A percentile compares a stretch with the other conserved stretches of the same genome.
These are phyloP conservation scores for Solanum corneliomulleri DNA, from an alignment of 257 asterid species.

Conservation along the genomic window DNA sequence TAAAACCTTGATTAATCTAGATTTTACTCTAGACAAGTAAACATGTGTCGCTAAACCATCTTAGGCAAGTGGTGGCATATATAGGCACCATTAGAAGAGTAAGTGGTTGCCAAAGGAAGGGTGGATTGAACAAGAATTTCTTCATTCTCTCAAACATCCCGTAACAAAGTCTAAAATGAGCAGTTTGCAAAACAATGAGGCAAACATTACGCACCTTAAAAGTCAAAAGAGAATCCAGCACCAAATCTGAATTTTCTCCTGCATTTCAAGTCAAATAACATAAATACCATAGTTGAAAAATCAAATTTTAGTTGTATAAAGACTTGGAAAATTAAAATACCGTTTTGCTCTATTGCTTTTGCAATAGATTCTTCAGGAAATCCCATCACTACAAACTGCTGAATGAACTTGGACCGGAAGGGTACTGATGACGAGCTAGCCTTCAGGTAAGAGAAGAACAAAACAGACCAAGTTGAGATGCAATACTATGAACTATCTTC, in stretches of 20 bases:
- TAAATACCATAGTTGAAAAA: neutral
- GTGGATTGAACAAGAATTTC: neutral
- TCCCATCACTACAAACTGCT: constrained; percentile 18
- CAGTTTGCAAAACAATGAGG: neutral
- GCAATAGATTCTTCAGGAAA: constrained; percentile 20
- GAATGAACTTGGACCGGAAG: constrained; percentile 8
- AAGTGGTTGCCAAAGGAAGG: neutral
- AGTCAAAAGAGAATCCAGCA: constrained; percentile 50
- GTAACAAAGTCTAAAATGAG: neutral
- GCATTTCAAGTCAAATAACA: constrained; percentile 5
- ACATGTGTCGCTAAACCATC: neutral
- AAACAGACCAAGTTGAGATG: neutral
- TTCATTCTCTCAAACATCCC: neutral
- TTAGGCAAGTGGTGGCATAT: neutral
- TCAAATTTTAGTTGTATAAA: neutral
- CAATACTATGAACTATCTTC: neutral
- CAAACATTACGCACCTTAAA: constrained; percentile 37
- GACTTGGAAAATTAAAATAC: constrained; percentile 1
- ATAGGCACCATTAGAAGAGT: neutral
- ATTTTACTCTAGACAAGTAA: neutral
- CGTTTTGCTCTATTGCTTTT: constrained; percentile 25
- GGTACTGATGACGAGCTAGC: constrained; percentile 16
- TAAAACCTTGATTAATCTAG: neutral
- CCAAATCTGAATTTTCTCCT: constrained; percentile 48
- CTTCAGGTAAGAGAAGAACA: neutral